phyloP scores from a whole-genome alignment of 2,329 filamentous ascomycete species.

The Stagonosporopsis tanaceti region DNA sequence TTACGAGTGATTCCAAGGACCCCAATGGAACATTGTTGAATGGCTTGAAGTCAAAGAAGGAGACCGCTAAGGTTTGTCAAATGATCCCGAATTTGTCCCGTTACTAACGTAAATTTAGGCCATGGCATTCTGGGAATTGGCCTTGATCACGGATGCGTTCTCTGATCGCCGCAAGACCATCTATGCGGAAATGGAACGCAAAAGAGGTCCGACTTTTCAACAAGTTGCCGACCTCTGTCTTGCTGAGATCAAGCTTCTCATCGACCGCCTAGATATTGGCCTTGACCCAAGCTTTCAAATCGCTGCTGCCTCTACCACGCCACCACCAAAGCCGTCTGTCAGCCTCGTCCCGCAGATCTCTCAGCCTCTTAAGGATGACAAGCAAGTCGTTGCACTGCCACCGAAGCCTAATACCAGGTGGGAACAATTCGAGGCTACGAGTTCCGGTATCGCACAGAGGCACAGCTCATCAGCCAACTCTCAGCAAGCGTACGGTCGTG shows the following conservation, averaged over 20 bases:
- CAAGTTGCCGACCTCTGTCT: slow-evolving; percentile 77
- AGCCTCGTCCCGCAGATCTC: slow-evolving; percentile 60
- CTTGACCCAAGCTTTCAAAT: slow-evolving; percentile 38
- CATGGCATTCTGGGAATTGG: slow-evolving; percentile 92
- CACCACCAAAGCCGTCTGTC: slow-evolving; percentile 41
- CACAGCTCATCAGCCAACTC: slow-evolving; percentile 43
- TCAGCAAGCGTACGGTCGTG: slow-evolving; percentile 47
- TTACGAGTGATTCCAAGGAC: slow-evolving; percentile 86
- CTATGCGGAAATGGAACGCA: slow-evolving; percentile 86
- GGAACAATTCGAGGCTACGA: slow-evolving; percentile 35
- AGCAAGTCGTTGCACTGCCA: slow-evolving; percentile 54
- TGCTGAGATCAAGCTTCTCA: slow-evolving; percentile 72
- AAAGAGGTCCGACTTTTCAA: slow-evolving; percentile 80
- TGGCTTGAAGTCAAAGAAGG: slow-evolving; percentile 83
- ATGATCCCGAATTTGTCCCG: neutral
- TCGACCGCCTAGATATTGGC: slow-evolving; percentile 68
- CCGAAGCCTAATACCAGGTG: slow-evolving; percentile 48
- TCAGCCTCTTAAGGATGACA: slow-evolving; percentile 57
- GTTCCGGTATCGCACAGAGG: slow-evolving; percentile 57
- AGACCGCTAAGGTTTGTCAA: slow-evolving; percentile 70
- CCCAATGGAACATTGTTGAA: slow-evolving; percentile 89
- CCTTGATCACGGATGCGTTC: slow-evolving; percentile 78
- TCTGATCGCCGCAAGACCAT: slow-evolving; percentile 80
- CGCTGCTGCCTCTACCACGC: slow-evolving; percentile 23
- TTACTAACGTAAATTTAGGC: slow-evolving; percentile 55